Evolutionary conservation across 116 monocot genomes (phyloP), one percentile per base, ranked within the genome.

Genomic region (Dioscorea cayenensis): DNA sequence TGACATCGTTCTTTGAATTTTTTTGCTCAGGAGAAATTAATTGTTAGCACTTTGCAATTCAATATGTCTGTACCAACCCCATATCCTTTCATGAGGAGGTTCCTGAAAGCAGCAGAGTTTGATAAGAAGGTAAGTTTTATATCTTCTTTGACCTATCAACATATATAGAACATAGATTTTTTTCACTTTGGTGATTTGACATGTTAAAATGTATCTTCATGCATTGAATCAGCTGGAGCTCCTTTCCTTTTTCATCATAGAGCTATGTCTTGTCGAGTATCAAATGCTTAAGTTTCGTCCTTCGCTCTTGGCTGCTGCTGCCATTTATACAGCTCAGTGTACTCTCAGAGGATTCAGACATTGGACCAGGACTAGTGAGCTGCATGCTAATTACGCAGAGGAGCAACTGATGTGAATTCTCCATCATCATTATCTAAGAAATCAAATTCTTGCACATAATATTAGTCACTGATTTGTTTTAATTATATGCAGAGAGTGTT

Each of bases 301-400:
- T 48, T 96, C 96, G 4, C 16, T 86, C 37, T 60, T 92, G 37
- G 96, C 96, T 2, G 96, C 96, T 43, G 84, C 97, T 12, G 90
- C 97, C 3, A 73, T 93, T 58, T 97, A 86, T 83, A 97, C 97
- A 21, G 93, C 97, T 32, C 90, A 97, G 51, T 84, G 88, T 66
- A 74, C 84, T n/a, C 78, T 93, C 7, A 82, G 68, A 60, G 97
- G 93, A 17, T 82, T 84, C 66, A 86, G 70, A 66, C 38, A 72
- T 38, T 97, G 97, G 97, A 81, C 72, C 20, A 90, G 84, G 77
- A 80, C 82, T 22, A 77, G 88, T 69, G 86, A 90, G 67, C 52
- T 83, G 18, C 85, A 90, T 61, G 74, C 86, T 28, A 76, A 36
- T 36, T 97, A 97, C 65, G 74, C 88, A 6, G 88, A 92, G 22